Evolutionary conservation across 2,329 filamentous ascomycete species (phyloP).

Genomic region (Fusarium lyarnte): DNA sequence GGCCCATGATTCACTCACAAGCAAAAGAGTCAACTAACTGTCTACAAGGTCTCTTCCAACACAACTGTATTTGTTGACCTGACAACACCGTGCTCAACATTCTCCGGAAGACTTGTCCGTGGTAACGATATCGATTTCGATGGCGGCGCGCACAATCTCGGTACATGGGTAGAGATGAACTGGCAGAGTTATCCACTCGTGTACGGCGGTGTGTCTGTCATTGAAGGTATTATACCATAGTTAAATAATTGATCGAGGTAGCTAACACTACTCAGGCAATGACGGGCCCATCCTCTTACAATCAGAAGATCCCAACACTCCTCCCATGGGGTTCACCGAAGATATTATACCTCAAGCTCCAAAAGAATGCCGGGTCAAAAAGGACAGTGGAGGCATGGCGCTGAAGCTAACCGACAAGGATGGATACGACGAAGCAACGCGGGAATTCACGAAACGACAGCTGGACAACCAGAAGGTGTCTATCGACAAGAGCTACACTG

Average conservation of each 20-base stretch:
- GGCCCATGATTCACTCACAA: not conserved
- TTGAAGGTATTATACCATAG: slow-evolving; percentile 15
- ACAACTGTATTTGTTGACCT: slow-evolving; percentile 31
- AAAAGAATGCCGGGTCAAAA: slow-evolving; percentile 3
- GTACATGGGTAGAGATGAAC: slow-evolving; percentile 33
- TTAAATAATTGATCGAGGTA: not conserved
- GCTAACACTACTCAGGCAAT: slow-evolving; percentile 18
- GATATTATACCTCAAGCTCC: slow-evolving; percentile 25
- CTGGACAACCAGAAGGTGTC: slow-evolving; percentile 17
- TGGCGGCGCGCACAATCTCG: slow-evolving; percentile 25
- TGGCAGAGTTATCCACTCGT: slow-evolving; percentile 26
- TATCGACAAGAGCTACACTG: slow-evolving; percentile 19
- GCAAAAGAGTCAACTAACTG: not conserved
- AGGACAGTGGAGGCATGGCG: slow-evolving; percentile 15
- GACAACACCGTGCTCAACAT: slow-evolving; percentile 9
- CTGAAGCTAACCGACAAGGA: slow-evolving; percentile 35
- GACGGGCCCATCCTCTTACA: slow-evolving; percentile 25
- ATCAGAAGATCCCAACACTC: slow-evolving; percentile 18
- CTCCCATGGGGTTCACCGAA: slow-evolving; percentile 14
- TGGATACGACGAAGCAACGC: slow-evolving; percentile 23
- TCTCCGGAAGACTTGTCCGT: slow-evolving; percentile 32
- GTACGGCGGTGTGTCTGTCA: slow-evolving; percentile 33
- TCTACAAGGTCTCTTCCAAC: slow-evolving; percentile 18
- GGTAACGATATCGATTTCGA: slow-evolving; percentile 23
- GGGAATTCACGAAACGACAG: slow-evolving; percentile 7